Evolutionary conservation across 768 basidiomycete genomes (phyloP).

Genomic region (Suillus variegatus): DNA sequence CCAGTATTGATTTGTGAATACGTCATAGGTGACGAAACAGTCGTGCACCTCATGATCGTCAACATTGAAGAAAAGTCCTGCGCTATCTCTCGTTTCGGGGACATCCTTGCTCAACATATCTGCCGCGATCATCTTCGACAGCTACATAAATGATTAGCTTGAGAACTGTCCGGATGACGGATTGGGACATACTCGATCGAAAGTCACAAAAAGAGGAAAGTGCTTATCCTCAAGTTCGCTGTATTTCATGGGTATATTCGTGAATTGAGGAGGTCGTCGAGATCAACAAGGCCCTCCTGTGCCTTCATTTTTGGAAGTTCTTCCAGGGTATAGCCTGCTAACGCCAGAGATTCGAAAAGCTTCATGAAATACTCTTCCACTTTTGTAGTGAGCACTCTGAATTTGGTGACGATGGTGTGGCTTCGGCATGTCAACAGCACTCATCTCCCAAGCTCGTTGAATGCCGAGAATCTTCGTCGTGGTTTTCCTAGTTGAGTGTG

Average conservation of each 20-base stretch:
- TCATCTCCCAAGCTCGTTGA: slow-evolving; percentile 52
- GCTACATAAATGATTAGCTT: slow-evolving; percentile 13
- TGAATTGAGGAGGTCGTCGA: slow-evolving; percentile 36
- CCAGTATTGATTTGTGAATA: no score
- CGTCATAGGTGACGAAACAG: no score
- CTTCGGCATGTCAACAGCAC: slow-evolving; percentile 36
- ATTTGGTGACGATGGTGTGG: slow-evolving; percentile 76
- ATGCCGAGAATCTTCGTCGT: slow-evolving; percentile 75
- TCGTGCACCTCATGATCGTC: no score
- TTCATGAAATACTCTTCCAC: slow-evolving; percentile 68
- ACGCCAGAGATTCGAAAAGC: slow-evolving; percentile 45
- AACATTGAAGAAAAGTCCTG: no score
- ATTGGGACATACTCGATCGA: slow-evolving; percentile 49
- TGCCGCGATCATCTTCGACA: slow-evolving; percentile 27
- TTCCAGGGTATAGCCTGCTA: slow-evolving; percentile 35
- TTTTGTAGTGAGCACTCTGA: slow-evolving; percentile 60
- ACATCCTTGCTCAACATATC: slow-evolving; percentile 17
- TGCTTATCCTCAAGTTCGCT: slow-evolving; percentile 58
- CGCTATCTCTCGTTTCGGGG: background rate
- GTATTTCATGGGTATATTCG: slow-evolving; percentile 44
- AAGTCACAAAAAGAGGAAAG: slow-evolving; percentile 73
- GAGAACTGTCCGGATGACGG: background rate
- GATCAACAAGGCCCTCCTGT: slow-evolving; percentile 34
- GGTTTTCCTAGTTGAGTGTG: slow-evolving; percentile 52
- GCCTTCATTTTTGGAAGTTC: slow-evolving; percentile 37